Evolutionary conservation across 768 basidiomycete species (phyloP), one percentile per base, ranked within the genome.

Genomic region (Dendrothele bispora): DNA sequence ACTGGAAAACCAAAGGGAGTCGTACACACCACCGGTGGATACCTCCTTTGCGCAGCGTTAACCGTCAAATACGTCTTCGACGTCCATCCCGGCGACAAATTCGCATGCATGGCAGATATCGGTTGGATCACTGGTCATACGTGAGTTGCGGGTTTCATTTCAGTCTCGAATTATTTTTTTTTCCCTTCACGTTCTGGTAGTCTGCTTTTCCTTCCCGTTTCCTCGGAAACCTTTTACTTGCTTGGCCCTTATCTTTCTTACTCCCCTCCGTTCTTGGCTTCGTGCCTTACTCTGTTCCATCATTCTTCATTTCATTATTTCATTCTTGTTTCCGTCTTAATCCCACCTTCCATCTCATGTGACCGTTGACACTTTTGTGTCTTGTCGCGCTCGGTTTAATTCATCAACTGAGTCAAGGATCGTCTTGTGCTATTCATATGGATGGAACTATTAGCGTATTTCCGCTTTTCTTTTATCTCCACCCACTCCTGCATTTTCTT

Each of bases 101-200:
- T 95, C 65, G 97, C 86, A 1, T 98, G 95, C 75, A 94, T 98
- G 95, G 95, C 95, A 48, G 95, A 99, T 62, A 79, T 99, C 43
- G 95, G 95, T 58, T 98, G 95, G 95, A 95, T 98, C 72, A 98
- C 95, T 3, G 95, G 95, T 15, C 93, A 97, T 70, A 90, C 89
- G 70, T 90, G 50, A 56, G 67, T 60, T n/a, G n/a, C n/a, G n/a
- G n/a, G n/a, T n/a, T n/a, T n/a, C n/a, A n/a, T n/a, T n/a, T n/a
- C n/a, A n/a, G n/a, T n/a, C n/a, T n/a, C n/a, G n/a, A 12, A 15
- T 21, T 12, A 10, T 12, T 10, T 39, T 12, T 17, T 17, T 18
- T n/a, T 24, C 22, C 20, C 20, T 11, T 11, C 18, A 56, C 47
- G 73, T 62, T 11, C 27, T 39, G 42, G 28, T 46, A 18, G 22